phyloP scores from a whole-genome alignment of 2,329 filamentous ascomycete species.

The Fusarium transvaalense region DNA sequence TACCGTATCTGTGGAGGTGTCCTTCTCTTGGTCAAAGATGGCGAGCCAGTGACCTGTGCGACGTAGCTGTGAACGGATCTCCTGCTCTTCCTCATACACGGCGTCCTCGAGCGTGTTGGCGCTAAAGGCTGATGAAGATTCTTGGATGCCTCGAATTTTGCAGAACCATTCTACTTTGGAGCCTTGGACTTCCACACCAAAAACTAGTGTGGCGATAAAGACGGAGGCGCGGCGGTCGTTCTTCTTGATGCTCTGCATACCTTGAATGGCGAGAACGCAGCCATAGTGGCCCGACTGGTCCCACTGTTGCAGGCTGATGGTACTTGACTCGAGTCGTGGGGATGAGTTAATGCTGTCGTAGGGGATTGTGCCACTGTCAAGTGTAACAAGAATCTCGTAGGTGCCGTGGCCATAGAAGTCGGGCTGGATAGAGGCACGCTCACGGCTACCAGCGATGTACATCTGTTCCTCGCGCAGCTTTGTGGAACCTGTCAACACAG shows the following conservation, averaged over 20 bases:
- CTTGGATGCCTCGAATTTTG: conserved; percentile 11
- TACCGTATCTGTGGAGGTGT: neutral
- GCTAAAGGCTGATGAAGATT: neutral
- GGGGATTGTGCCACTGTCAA: conserved; percentile 13
- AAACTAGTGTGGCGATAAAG: conserved; percentile 21
- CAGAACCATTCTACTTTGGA: conserved; percentile 26
- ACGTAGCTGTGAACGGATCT: neutral
- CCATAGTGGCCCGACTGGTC: conserved; percentile 19
- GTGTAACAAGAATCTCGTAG: conserved; percentile 12
- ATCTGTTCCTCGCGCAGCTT: conserved; percentile 21
- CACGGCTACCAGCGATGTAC: conserved; percentile 23
- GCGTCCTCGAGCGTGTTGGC: neutral
- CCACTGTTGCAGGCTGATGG: conserved; percentile 12
- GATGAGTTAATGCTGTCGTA: conserved; percentile 23
- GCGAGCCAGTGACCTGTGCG: conserved; percentile 12
- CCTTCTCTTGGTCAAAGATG: conserved; percentile 17
- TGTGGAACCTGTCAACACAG: conserved; percentile 1
- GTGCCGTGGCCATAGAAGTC: conserved; percentile 15
- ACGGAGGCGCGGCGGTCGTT: conserved; percentile 25
- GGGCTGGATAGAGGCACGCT: conserved; percentile 8
- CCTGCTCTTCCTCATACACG: conserved; percentile 18
- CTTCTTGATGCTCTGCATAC: conserved; percentile 28
- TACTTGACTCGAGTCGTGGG: conserved; percentile 6
- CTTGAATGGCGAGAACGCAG: conserved; percentile 18
- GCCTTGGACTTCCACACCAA: conserved; percentile 6